A percentile compares a stretch with the other conserved stretches of the same genome.
Conservation (phyloP, 768 basidiomycete genomes). For the Rubroboletus pulcherrimus region DNA sequence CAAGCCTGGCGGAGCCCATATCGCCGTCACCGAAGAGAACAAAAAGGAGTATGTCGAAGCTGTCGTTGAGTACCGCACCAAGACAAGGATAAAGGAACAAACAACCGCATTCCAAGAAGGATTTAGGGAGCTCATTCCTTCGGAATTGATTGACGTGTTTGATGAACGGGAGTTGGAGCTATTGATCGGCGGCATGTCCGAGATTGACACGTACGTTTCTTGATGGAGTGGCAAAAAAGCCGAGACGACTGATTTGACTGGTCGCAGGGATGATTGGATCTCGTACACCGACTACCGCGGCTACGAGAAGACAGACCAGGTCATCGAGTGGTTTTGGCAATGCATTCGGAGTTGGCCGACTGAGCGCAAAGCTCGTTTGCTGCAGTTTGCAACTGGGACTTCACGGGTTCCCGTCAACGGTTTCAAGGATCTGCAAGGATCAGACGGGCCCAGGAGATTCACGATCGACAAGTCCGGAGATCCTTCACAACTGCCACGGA, state of each 20-base stretch:
- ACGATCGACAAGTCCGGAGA: conserved; percentile 96
- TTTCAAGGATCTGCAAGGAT: conserved; percentile 92
- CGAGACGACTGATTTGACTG: not conserved
- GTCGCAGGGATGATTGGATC: conserved; percentile 77
- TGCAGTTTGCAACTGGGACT: conserved; percentile 87
- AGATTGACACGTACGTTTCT: conserved; percentile 72
- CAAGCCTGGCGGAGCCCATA: conserved; percentile 54
- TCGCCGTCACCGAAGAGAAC: conserved; percentile 68
- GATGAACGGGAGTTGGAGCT: conserved; percentile 89
- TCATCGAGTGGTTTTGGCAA: conserved; percentile 97
- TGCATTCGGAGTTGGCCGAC: conserved; percentile 87
- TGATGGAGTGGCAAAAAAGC: not conserved
- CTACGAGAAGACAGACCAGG: conserved; percentile 80
- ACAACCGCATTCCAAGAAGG: conserved; percentile 85
- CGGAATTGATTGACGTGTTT: conserved; percentile 82
- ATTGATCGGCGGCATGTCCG: conserved; percentile 89
- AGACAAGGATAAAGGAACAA: conserved; percentile 76
- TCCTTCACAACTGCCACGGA: conserved; percentile 80
- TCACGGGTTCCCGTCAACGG: conserved; percentile 89
- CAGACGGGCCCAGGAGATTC: conserved; percentile 87
- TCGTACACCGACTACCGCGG: conserved; percentile 92
- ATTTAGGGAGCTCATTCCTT: conserved; percentile 78
- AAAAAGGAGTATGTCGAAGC: conserved; percentile 75
- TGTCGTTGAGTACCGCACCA: conserved; percentile 81
- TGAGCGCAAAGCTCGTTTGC: conserved; percentile 79